phyloP scores from a whole-genome alignment of 2,329 filamentous ascomycete genomes.

The Stromatinia cepivora region DNA sequence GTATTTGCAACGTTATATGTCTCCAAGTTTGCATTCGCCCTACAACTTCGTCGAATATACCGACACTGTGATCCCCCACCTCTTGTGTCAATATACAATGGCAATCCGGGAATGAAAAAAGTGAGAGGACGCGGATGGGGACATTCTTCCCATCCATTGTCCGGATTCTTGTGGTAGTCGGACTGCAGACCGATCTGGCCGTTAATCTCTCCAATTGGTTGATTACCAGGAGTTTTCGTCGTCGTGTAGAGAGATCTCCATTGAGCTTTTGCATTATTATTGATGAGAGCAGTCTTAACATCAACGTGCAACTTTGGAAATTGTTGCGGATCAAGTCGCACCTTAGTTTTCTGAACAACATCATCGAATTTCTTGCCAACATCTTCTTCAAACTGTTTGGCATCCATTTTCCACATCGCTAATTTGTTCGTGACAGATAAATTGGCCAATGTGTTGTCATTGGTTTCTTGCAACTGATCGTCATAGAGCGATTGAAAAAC shows the following conservation, averaged over 20 bases:
- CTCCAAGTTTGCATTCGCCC: slow-evolving; percentile 83
- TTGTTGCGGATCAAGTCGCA: slow-evolving; percentile 32
- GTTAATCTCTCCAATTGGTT: slow-evolving; percentile 66
- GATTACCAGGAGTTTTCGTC: slow-evolving; percentile 11
- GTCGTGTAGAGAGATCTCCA: slow-evolving; percentile 63
- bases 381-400: slow-evolving; percentile 65
- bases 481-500: slow-evolving; percentile 77
- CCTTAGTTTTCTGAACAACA: slow-evolving; percentile 60
- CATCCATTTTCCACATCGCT: slow-evolving; percentile 76
- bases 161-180: slow-evolving; percentile 65
- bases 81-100: slow-evolving; percentile 89
- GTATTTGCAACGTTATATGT: slow-evolving; percentile 70
- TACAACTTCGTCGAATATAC: slow-evolving; percentile 89
- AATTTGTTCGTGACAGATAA: slow-evolving; percentile 74
- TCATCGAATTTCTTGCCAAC: slow-evolving; percentile 62
- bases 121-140: slow-evolving; percentile 70
- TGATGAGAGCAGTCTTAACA: slow-evolving; percentile 29
- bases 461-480: slow-evolving; percentile 56
- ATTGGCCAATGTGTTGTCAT: slow-evolving; percentile 76
- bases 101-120: slow-evolving; percentile 84
- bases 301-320: slow-evolving; percentile 39
- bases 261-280: slow-evolving; percentile 53
- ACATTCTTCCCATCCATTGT: slow-evolving; percentile 68
- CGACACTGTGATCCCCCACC: slow-evolving; percentile 82
- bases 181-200: slow-evolving; percentile 73